Evolutionary conservation across 2,329 filamentous ascomycete genomes (phyloP).

Genomic region (Neopestalotiopsis clavispora): DNA sequence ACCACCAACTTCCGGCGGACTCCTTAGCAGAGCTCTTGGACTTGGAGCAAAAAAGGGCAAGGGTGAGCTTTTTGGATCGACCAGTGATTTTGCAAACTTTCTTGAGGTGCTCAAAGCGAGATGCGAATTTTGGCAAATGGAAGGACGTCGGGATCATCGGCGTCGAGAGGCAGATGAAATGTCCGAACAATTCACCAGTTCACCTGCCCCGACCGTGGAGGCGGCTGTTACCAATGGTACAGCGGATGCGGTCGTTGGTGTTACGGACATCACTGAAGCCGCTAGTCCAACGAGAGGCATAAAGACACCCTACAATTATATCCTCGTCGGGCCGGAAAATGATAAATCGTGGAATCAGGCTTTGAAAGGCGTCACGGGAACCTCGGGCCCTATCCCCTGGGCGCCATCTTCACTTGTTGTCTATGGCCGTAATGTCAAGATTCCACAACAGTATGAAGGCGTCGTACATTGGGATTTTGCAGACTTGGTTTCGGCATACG

Average conservation of each 20-base stretch:
- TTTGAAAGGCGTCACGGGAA: conserved; percentile 19
- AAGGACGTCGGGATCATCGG: conserved; percentile 74
- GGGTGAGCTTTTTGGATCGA: conserved; percentile 60
- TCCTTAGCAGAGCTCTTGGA: conserved; percentile 55
- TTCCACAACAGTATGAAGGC: conserved; percentile 63
- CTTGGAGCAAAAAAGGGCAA: conserved; percentile 39
- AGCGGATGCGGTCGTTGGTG: conserved; percentile 9
- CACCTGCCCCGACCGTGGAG: conserved; percentile 15
- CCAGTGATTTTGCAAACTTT: conserved; percentile 77
- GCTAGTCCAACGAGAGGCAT: conserved; percentile 11
- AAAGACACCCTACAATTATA: conserved; percentile 34
- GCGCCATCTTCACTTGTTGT: conserved; percentile 49
- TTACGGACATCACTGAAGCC: conserved; percentile 6
- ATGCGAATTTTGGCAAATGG: conserved; percentile 86
- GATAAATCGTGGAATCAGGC: conserved; percentile 33
- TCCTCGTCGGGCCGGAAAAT: conserved; percentile 29
- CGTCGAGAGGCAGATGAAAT: conserved; percentile 53
- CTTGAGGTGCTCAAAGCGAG: conserved; percentile 76
- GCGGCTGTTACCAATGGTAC: not conserved
- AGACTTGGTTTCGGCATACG: conserved; percentile 70
- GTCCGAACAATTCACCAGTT: conserved; percentile 21
- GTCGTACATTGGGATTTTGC: conserved; percentile 70
- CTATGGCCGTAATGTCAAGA: conserved; percentile 67
- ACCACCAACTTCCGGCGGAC: conserved; percentile 52
- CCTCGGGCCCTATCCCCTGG: conserved; percentile 40